Conservation (phyloP, 169 alveolate genomes). For the Plasmodium gonderi region DNA sequence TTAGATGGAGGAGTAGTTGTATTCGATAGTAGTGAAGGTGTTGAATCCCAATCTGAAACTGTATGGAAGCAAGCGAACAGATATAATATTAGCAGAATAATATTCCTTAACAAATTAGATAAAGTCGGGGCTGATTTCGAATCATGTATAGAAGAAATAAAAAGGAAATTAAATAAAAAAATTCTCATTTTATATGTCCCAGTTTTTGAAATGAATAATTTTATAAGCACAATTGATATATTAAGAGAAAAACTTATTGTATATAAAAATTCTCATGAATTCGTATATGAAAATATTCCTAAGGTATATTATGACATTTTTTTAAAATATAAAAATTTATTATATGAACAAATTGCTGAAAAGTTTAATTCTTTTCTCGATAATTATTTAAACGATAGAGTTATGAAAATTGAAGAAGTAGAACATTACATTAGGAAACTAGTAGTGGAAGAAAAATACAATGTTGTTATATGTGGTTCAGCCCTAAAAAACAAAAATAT, state of each 20-base stretch:
- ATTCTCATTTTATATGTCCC: constrained; percentile 94
- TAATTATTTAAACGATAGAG: constrained; percentile 85
- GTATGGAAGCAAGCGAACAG: constrained; percentile 95
- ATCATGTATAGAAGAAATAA: constrained; percentile 88
- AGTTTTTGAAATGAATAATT: constrained; percentile 86
- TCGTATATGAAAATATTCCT: constrained; percentile 54
- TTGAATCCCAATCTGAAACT: constrained; percentile 95
- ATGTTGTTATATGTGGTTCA: constrained; percentile 92
- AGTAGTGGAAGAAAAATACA: constrained; percentile 80
- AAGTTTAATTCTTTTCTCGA: constrained; percentile 91
- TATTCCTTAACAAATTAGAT: constrained; percentile 95
- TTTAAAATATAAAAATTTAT: constrained; percentile 79
- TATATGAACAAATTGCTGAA: constrained; percentile 88
- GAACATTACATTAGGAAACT: constrained; percentile 84
- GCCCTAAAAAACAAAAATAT: constrained; percentile 91
- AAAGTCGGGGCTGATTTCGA: constrained; percentile 93
- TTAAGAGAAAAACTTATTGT: constrained; percentile 77
- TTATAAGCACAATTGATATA: constrained; percentile 92
- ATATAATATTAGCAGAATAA: constrained; percentile 92
- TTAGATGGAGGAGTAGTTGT: constrained; percentile 97
- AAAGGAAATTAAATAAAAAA: constrained; percentile 86
- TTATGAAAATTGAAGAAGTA: constrained; percentile 81
- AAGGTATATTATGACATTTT: constrained; percentile 68
- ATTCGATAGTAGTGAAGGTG: constrained; percentile 97
- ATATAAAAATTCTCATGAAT: constrained; percentile 68